Percentiles rank a stretch among this genome's conserved stretches.
These are phyloP conservation scores for Neckera pumila DNA, from an alignment of 225 moss, liverwort and hornwort species.

Conservation along the genomic window DNA sequence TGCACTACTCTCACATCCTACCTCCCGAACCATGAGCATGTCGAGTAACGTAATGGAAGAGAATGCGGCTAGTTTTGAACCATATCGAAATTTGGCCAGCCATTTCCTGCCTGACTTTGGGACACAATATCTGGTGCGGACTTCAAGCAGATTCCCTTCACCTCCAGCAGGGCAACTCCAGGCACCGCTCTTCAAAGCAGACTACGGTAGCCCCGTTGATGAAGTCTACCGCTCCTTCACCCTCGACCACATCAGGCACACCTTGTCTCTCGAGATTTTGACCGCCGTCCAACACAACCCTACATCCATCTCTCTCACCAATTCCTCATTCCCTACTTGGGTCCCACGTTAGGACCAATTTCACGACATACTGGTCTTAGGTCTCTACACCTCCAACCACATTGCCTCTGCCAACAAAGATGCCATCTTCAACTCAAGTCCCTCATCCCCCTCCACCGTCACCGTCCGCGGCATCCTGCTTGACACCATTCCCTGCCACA, in stretches of 20 bases:
- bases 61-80: not conserved
- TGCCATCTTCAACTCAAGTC: not conserved
- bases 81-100: not conserved
- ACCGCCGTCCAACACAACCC: not conserved
- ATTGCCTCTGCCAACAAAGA: not conserved
- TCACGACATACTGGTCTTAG: not conserved
- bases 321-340: not conserved
- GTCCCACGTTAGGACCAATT: not conserved
- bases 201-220: not conserved
- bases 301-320: not conserved
- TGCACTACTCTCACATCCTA: not conserved
- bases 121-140: rapidly evolving
- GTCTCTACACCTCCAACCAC: not conserved
- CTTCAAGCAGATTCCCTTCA: not conserved
- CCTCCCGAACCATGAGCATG: not conserved
- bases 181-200: not conserved
- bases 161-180: not conserved
- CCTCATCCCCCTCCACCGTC: not conserved
- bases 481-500: too few species aligned
- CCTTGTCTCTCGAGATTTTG: not conserved
- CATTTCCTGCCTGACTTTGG: not conserved
- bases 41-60: not conserved
- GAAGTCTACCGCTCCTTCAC: not conserved
- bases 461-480: too few species aligned
- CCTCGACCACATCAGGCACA: not conserved